Percentiles rank a stretch among this genome's conserved stretches.
Evolutionary conservation across 257 asterid species (phyloP).

Genomic region (Galeopsis tetrahit): DNA sequence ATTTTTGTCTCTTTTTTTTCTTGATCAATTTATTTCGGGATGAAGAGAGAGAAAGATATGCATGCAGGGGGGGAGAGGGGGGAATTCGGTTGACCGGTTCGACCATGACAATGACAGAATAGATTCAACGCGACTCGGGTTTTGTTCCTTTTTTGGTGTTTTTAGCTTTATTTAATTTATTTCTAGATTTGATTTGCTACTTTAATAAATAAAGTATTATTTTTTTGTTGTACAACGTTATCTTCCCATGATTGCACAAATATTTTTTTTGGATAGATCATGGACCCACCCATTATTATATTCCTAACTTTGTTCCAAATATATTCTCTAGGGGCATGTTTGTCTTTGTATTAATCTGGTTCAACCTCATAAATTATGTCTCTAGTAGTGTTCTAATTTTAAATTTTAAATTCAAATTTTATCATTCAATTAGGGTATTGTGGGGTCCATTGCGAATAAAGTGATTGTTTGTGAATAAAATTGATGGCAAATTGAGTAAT

Average conservation of each 20-base stretch:
- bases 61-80: neutral
- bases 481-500: no score
- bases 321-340: no score
- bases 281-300: neutral
- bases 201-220: neutral
- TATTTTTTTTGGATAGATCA: neutral
- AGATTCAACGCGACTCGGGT: slow-evolving; percentile 11
- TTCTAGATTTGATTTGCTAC: slow-evolving; percentile 17
- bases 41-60: slow-evolving; percentile 32
- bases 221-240: neutral
- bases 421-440: no score
- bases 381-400: no score
- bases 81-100: slow-evolving; percentile 43
- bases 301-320: no score
- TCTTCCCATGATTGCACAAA: neutral
- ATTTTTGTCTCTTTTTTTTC: slow-evolving; percentile 7
- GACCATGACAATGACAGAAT: slow-evolving; percentile 12
- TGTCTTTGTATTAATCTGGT: no score
- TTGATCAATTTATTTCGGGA: slow-evolving; percentile 23
- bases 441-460: no score
- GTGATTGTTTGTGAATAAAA: no score
- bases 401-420: no score
- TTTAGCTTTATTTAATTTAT: slow-evolving; percentile 2
- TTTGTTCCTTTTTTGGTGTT: neutral
- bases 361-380: no score